Evolutionary conservation across 306 rosid species (phyloP), one percentile per base, ranked within the genome.

Genomic region (Vicia sativa): DNA sequence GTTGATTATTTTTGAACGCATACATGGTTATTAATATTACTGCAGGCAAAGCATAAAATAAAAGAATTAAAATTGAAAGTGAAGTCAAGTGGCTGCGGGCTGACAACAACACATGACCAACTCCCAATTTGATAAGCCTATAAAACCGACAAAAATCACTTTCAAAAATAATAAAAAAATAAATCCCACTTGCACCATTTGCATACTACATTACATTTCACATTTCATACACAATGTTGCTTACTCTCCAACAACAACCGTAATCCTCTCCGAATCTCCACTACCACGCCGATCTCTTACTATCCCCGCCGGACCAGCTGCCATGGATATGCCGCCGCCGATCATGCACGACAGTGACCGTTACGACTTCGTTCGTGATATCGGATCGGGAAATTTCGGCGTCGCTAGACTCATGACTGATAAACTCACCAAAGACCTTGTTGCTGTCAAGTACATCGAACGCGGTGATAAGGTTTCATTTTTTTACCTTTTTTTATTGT

Each of bases 261-360:
- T 34, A 60, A 60, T 67, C 62, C 39, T 31, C 53, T 14, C 29
- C 62, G 43, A 62, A 71, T 67, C 65, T 34, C 15, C 19, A 5
- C 70, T 31, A 73, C 84, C 80, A 66, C 59, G 78, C 50, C 80
- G 38, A 31, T 12, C 6, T 48, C 57, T 50, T 2, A n/a, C n/a
- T n/a, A n/a, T 21, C 23, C 23, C 23, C 38, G 52, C 62, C 49
- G 95, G 88, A 53, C 77, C 83, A 60, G 78, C 68, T 53, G 78
- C 66, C 38, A 68, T 86, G 87, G 96, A 90, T 29, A 67, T 87
- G 87, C 96, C 38, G 38, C 38, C 96, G 38, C 38, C 96, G 77
- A 92, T 89, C 75, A 83, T 89, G 91, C 98, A 92, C 78, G 93
- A 87, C 23, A 92, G 98, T 31, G 93, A 92, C 72, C 83, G 96